phyloP scores from a whole-genome alignment of 1,284 basidiomycete species.

The Ceratobasidium sp. region DNA sequence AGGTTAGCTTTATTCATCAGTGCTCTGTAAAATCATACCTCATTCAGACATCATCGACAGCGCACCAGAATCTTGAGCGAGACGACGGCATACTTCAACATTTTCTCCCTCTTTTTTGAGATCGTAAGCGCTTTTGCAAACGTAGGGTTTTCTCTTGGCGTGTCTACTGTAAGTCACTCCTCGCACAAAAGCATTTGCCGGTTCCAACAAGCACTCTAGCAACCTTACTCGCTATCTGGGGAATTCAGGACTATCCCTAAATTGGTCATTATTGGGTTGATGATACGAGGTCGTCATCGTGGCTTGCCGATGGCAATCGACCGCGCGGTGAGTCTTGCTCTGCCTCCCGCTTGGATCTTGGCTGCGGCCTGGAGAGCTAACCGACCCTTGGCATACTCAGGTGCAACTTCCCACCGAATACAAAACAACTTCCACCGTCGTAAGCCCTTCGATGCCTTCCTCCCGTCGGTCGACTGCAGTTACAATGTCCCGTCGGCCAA shows the following conservation, averaged over 20 bases:
- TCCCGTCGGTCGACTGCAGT: constrained; percentile 22
- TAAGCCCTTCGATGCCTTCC: constrained; percentile 11
- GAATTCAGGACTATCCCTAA: constrained; percentile 29
- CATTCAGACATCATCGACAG: neutral
- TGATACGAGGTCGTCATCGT: constrained; percentile 32
- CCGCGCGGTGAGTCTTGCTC: constrained; percentile 17
- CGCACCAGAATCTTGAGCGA: neutral
- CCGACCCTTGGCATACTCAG: constrained; percentile 3
- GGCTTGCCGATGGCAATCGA: constrained; percentile 34
- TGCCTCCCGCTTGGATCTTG: neutral
- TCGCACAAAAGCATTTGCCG: neutral
- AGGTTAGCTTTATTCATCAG: neutral
- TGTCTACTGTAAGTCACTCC: neutral
- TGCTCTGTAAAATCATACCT: neutral
- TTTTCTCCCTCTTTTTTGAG: constrained; percentile 34
- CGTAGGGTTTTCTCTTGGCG: constrained; percentile 29
- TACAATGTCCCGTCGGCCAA: constrained; percentile 14
- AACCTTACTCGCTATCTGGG: constrained; percentile 28
- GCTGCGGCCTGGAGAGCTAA: neutral
- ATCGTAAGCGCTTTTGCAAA: constrained; percentile 32
- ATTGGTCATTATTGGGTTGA: constrained; percentile 31
- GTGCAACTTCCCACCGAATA: constrained; percentile 35
- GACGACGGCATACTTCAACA: constrained; percentile 24
- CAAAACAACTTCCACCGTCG: constrained; percentile 25
- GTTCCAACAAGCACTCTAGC: neutral